Base-by-base conservation (phyloP, 495 filamentous ascomycete species). In the Xylaria cubensis region DNA sequence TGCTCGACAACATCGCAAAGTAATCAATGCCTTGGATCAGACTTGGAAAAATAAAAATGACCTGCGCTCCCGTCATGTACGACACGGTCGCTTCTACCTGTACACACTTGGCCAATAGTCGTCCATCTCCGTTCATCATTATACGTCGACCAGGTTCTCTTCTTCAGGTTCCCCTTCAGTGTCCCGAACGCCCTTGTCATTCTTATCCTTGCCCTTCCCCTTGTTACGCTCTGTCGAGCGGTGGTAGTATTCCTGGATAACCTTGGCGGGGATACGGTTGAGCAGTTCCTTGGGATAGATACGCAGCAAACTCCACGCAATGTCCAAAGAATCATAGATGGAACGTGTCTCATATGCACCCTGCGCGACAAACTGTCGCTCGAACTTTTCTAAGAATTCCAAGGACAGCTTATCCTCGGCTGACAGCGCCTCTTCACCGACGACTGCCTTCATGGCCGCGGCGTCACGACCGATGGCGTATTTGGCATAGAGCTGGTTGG, bases 401-500 rank as follows among this genome's bases (percentile, higher is more conserved):
- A 99, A 88, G 17, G 94, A 97, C 59, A 98, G 89, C 85, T 97
- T 98, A 85, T 99, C 96, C 85, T 99, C 96, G 59, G 92, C 87
- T 32, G 93, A 96, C 67, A 99, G 84, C 48, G 96, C 96, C 80
- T 99, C 96, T 82, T 99, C 96, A 80, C 96, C 96, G 71, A 99
- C 97, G 80, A 99, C 96, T 66, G 96, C 96, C 86, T 99, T 99
- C 96, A 99, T 99, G 81, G 94, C 91, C 53, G 96, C 97, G 48
- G 95, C 96, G 80, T 99, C 96, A 85, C 94, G 93, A 80, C 96
- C 96, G 79, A 99, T 98, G 81, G 96, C 96, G 82, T 99, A 99
- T 85, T 99, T 99, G 81, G 96, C 96, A 82, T 99, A 99, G 71
- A 99, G 89, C 86, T 99, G 96, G 86, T 98, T 98, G 70, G 97